A percentile compares a stretch with the other conserved stretches of the same genome.
phyloP scores from a whole-genome alignment of 257 asterid species.

The Solanum lignicaule region DNA sequence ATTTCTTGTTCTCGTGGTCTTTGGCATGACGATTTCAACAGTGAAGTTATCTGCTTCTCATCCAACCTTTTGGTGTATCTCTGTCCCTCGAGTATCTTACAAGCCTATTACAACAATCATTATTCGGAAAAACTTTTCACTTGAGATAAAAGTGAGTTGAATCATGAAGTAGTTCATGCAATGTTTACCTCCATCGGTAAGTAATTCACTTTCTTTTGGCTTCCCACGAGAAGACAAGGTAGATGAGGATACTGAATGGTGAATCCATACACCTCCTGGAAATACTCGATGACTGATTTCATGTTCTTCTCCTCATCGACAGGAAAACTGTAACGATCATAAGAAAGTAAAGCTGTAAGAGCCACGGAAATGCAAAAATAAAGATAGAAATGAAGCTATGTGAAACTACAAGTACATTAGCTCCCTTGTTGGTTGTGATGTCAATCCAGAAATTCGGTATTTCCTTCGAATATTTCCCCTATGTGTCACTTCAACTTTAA shows the following conservation, averaged over 20 bases:
- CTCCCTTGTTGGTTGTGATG: conserved; percentile 92
- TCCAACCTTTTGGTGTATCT: conserved; percentile 87
- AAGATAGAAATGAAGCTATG: neutral
- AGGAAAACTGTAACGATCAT: conserved; percentile 52
- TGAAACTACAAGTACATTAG: conserved; percentile 51
- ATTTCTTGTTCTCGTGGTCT: conserved; percentile 90
- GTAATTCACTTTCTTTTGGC: conserved; percentile 96
- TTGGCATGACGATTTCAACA: conserved; percentile 87
- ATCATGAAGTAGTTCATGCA: neutral
- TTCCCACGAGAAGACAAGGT: conserved; percentile 99
- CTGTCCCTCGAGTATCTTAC: conserved; percentile 96
- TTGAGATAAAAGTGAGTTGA: neutral
- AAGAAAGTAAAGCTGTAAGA: neutral
- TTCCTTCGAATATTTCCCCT: conserved; percentile 84
- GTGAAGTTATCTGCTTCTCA: conserved; percentile 88
- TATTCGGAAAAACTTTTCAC: neutral
- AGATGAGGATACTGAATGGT: conserved; percentile 85
- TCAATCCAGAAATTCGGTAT: conserved; percentile 86
- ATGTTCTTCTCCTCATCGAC: conserved; percentile 79
- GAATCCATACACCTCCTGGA: conserved; percentile 88
- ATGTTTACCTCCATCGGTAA: conserved; percentile 87
- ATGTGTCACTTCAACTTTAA: conserved; percentile 98
- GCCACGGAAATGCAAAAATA: neutral
- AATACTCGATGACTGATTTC: conserved; percentile 94
- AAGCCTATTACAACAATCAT: conserved; percentile 43